Evolutionary conservation across 129 eudicot genomes (phyloP).

Genomic region (sunflower (Helianthus annuus)): HanXRQr2.0-SUNRISE NC_035440.2:90997447-90997946

Average conservation of each 20-base stretch:
- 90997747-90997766: not conserved
- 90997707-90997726: not conserved
- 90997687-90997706: conserved; percentile 32
- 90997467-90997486: too few relatives aligned
- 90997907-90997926: conserved; percentile 60
- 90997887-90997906: conserved; percentile 34
- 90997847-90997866: conserved; percentile 66
- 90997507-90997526: too few relatives aligned
- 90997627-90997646: not conserved
- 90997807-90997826: conserved; percentile 90
- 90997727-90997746: not conserved
- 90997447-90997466: too few relatives aligned
- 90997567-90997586: too few relatives aligned
- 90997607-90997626: not conserved
- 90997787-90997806: conserved; percentile 67
- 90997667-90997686: conserved; percentile 30
- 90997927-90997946: conserved; percentile 24
- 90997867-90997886: conserved; percentile 42
- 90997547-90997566: too few relatives aligned
- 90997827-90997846: conserved; percentile 90
- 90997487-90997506: too few relatives aligned
- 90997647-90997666: not conserved
- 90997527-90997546: too few relatives aligned
- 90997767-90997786: not conserved
- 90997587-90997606: too few relatives aligned